Percentiles rank a stretch among this genome's conserved stretches.
Conservation (phyloP, 2,329 filamentous ascomycete genomes). For the Thielaviopsis euricoi region DNA sequence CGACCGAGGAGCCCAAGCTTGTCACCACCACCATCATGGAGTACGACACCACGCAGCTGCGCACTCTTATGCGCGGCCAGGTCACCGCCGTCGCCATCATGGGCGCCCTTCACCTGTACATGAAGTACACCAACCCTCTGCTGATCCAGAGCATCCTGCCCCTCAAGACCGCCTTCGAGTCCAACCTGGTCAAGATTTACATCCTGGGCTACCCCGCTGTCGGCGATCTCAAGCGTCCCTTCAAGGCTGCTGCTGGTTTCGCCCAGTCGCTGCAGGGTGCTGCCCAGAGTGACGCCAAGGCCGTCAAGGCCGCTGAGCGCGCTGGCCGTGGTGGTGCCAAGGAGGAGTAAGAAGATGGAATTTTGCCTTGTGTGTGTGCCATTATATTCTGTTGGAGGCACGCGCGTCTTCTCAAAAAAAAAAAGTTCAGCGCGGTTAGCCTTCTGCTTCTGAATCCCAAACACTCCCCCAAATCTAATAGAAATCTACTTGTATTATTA, state of each 20-base stretch:
- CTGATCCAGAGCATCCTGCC: constrained; percentile 98
- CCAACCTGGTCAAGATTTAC: constrained; percentile 93
- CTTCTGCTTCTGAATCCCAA: too few relatives aligned
- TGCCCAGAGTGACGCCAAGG: constrained; percentile 83
- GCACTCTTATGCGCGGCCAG: constrained; percentile 72
- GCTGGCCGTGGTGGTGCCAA: constrained; percentile 54
- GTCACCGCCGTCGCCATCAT: constrained; percentile 97
- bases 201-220: constrained; percentile 70
- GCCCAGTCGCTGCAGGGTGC: constrained; percentile 62
- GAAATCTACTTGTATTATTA: too few relatives aligned
- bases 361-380: not conserved
- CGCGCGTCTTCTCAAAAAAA: too few relatives aligned
- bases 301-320: constrained; percentile 65
- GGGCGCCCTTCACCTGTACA: constrained; percentile 95
- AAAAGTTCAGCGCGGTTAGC: too few relatives aligned
- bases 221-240: constrained; percentile 87
- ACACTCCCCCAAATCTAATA: too few relatives aligned
- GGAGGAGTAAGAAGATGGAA: constrained; percentile 40
- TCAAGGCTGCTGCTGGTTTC: constrained; percentile 72
- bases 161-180: constrained; percentile 86
- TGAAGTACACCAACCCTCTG: constrained; percentile 99
- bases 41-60: constrained; percentile 78
- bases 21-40: constrained; percentile 92
- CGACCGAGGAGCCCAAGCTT: constrained; percentile 84
- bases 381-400: too few relatives aligned